phyloP scores from a whole-genome alignment of 768 basidiomycete genomes.

The Hericium erinaceus region DNA sequence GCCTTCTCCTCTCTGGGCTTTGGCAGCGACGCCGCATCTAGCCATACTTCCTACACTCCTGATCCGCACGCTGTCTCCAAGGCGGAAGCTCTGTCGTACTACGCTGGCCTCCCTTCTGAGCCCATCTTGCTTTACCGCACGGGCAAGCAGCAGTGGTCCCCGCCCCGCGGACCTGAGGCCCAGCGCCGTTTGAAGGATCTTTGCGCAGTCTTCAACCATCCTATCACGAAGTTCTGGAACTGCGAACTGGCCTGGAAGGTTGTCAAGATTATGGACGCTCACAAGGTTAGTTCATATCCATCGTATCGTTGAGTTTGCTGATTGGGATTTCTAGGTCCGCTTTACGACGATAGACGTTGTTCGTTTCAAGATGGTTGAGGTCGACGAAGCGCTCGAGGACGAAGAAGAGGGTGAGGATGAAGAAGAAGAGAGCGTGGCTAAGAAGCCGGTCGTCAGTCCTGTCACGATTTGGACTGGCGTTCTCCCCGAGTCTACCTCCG shows the following conservation, averaged over 20 bases:
- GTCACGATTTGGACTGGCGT: constrained; percentile 34
- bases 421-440: no score
- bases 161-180: constrained; percentile 11
- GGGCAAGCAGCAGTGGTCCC: constrained; percentile 18
- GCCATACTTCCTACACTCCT: neutral
- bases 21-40: neutral
- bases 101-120: constrained; percentile 21
- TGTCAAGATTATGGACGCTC: constrained; percentile 20
- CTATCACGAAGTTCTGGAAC: constrained; percentile 24
- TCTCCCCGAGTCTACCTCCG: constrained; percentile 20
- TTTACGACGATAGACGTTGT: constrained; percentile 27
- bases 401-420: neutral
- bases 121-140: constrained; percentile 22
- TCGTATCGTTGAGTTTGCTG: constrained; percentile 22
- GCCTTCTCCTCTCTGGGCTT: no score
- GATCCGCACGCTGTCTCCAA: neutral
- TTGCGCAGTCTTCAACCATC: constrained; percentile 24
- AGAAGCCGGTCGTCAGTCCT: neutral
- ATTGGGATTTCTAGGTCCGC: constrained; percentile 22
- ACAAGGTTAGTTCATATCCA: constrained; percentile 17
- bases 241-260: constrained; percentile 22
- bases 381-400: constrained; percentile 11
- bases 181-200: constrained; percentile 20
- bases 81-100: constrained; percentile 21
- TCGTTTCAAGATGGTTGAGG: constrained; percentile 22